phyloP scores from a whole-genome alignment of 2,329 filamentous ascomycete species.

The Beauveria sp. region DNA sequence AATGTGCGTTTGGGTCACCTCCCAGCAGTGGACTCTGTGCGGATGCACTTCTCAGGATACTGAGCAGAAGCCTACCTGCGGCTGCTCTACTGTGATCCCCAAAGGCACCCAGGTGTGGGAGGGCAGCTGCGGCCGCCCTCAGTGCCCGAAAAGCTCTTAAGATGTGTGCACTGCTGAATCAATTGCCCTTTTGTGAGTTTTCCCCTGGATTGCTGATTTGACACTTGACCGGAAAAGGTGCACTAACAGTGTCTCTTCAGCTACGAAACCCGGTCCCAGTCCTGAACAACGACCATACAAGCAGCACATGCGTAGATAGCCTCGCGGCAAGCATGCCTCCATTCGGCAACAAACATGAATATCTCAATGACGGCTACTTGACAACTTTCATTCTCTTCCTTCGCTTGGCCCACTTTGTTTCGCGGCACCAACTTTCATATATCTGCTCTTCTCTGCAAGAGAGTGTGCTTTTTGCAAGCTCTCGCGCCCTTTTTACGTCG shows the following conservation, averaged over 20 bases:
- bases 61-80: constrained; percentile 22
- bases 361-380: not conserved
- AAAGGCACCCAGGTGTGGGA: constrained; percentile 24
- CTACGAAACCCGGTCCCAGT: not conserved
- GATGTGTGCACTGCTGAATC: not conserved
- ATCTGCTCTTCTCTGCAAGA: not conserved
- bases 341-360: constrained; percentile 2
- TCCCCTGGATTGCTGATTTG: not conserved
- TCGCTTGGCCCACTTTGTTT: not conserved
- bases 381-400: not conserved
- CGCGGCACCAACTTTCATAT: not conserved
- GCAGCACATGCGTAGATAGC: constrained; percentile 7
- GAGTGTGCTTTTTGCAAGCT: not conserved
- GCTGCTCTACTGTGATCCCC: constrained; percentile 21
- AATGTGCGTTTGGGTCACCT: constrained; percentile 29
- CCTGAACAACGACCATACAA: not conserved
- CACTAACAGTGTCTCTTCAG: not conserved
- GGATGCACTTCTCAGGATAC: constrained; percentile 22
- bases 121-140: constrained; percentile 24
- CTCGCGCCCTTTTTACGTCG: not conserved
- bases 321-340: constrained; percentile 8
- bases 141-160: constrained; percentile 19
- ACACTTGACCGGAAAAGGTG: not conserved
- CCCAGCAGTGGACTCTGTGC: constrained; percentile 25
- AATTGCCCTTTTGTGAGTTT: not conserved